Conservation (phyloP, 768 basidiomycete species). For the Wakefieldia striispora region DNA sequence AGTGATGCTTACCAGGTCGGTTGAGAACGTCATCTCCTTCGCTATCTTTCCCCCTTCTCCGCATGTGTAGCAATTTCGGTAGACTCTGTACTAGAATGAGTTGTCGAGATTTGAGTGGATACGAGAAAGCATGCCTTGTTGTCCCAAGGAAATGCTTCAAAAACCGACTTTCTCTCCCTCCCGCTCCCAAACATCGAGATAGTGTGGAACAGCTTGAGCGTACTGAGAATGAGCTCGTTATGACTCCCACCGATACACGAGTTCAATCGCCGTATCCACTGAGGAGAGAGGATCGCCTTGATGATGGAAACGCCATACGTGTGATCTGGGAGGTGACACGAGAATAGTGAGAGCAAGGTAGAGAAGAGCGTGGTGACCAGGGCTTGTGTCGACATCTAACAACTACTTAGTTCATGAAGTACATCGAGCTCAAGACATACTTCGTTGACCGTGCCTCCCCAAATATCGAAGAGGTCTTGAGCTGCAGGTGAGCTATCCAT, state of each 20-base stretch:
- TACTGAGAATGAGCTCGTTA: constrained; percentile 63
- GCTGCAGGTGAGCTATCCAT: constrained; percentile 54
- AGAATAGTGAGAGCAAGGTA: constrained; percentile 58
- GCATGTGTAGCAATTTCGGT: constrained; percentile 66
- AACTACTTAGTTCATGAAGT: not conserved
- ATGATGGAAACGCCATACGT: constrained; percentile 59
- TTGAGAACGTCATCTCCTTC: constrained; percentile 39
- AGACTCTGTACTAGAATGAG: constrained; percentile 44
- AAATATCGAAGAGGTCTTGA: constrained; percentile 59
- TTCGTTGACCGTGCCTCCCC: constrained; percentile 52
- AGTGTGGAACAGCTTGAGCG: constrained; percentile 60
- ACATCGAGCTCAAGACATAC: constrained; percentile 35
- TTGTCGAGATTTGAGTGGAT: not conserved
- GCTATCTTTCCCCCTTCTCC: constrained; percentile 53
- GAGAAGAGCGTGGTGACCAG: constrained; percentile 51
- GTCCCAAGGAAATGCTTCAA: constrained; percentile 79
- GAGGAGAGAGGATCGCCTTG: constrained; percentile 54
- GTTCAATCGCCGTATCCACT: constrained; percentile 56
- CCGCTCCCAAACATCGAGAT: constrained; percentile 67
- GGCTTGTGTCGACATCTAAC: constrained; percentile 42
- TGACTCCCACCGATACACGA: constrained; percentile 60
- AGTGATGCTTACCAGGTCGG: constrained; percentile 51
- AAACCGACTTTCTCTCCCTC: constrained; percentile 55
- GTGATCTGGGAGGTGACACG: constrained; percentile 69
- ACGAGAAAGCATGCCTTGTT: constrained; percentile 49